Base-by-base conservation (phyloP, 1,139 yeast species). In the Suhomyces terraborum region DNA sequence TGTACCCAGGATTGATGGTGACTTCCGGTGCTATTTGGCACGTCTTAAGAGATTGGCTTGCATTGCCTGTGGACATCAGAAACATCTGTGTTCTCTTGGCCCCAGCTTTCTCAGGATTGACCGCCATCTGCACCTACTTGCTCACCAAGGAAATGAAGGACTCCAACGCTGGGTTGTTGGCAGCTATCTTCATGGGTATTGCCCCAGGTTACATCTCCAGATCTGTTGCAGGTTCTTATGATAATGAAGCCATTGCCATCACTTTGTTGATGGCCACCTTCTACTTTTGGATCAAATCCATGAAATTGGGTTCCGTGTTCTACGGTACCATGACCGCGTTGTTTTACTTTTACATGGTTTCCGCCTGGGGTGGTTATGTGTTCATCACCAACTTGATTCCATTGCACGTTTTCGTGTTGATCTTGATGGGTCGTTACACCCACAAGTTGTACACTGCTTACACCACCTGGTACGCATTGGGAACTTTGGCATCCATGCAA, bases 311-410 rank as follows among this genome's bases (percentile, higher is more conserved):
- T 23, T 87, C 96, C 3, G 84, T 89, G 13, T 76, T 87, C 53
- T 88, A 84, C 73, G 95, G 91, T 14, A 77, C 94, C 5, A 68
- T 85, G 54, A 82, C 98, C 25, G 95, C 98, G 2, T 64, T 88
- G 35, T 85, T 84, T 56, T 94, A 94, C 71, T 94, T 94, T 66
- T 94, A 94, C 75, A 94, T 94, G 99, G 99, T 94, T 39, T 84
- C 96, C 40, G 98, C 99, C n/a, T 94, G 99, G 99, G 98, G 98
- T 73, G 99, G 99, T 17, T 94, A 94, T 61, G 99, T 93, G 38
- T 94, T 94, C 72, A 94, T 94, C 67, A 94, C 98, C 47, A 94
- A 94, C 69, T 82, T 94, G 74, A 88, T 94, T 56, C 99, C 99
- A 38, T 75, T 94, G 56, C 99, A 94, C 63, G 89, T 91, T 22